Conservation (phyloP, 2,329 filamentous ascomycete species). For the Fusarium sp. region DNA sequence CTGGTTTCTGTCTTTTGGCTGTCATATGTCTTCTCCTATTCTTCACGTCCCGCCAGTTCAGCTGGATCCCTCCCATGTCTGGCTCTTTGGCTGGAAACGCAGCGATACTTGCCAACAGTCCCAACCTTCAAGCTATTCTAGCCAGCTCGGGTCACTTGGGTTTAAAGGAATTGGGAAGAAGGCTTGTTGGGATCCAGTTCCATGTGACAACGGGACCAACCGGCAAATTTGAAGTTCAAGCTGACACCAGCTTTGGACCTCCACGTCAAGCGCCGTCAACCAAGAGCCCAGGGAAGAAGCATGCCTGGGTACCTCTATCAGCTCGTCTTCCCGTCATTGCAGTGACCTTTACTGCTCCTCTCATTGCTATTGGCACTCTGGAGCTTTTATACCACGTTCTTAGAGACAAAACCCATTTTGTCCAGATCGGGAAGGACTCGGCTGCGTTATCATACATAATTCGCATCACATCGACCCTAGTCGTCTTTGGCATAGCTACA, state of each 20-base stretch:
- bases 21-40: not conserved
- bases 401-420: not conserved
- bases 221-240: not conserved
- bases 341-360: not conserved
- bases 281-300: not conserved
- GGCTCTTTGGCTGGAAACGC: not conserved
- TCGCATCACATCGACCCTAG: not conserved
- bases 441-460: not conserved
- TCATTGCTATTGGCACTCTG: not conserved
- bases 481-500: not conserved
- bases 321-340: not conserved
- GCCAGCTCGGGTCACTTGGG: not conserved
- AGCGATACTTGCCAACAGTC: not conserved
- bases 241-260: not conserved
- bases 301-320: not conserved
- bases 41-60: not conserved
- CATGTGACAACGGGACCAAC: not conserved
- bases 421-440: not conserved
- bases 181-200: not conserved
- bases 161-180: not conserved
- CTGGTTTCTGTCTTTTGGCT: not conserved
- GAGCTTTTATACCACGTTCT: not conserved
- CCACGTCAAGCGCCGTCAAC: not conserved
- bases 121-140: not conserved
- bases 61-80: not conserved